These are phyloP conservation scores for Penicillium riverlandense DNA, from an alignment of 495 filamentous ascomycete species.

Conservation along the genomic window DNA sequence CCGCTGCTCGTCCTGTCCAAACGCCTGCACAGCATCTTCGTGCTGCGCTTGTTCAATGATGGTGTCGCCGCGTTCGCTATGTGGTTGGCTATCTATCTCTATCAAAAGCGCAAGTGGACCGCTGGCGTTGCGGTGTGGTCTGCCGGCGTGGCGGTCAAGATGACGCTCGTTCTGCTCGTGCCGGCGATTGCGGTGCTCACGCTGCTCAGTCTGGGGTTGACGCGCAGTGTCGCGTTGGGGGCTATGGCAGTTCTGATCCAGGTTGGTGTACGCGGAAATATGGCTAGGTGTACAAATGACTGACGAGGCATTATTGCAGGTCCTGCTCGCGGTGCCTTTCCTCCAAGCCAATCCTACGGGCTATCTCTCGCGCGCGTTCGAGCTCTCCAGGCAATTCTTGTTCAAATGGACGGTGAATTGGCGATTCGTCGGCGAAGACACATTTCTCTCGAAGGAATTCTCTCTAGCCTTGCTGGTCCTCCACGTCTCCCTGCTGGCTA, in stretches of 20 bases:
- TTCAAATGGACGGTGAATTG: constrained; percentile 99
- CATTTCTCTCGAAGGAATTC: constrained; percentile 71
- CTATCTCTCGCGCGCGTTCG: constrained; percentile 77
- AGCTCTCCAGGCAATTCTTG: constrained; percentile 80
- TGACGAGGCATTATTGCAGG: constrained; percentile 22
- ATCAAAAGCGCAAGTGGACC: constrained; percentile 65
- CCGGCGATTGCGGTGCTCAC: constrained; percentile 71
- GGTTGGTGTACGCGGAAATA: constrained; percentile 26
- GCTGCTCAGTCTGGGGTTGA: constrained; percentile 60
- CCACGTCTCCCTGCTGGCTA: constrained; percentile 57
- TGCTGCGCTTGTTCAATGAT: constrained; percentile 94
- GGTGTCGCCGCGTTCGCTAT: constrained; percentile 75
- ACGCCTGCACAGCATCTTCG: constrained; percentile 84
- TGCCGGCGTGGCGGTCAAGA: constrained; percentile 80
- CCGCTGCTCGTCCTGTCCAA: constrained; percentile 86
- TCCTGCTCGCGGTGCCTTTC: constrained; percentile 70
- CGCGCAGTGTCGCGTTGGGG: constrained; percentile 55
- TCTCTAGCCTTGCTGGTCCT: constrained; percentile 57
- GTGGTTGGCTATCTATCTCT: constrained; percentile 70
- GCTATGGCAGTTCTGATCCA: constrained; percentile 68
- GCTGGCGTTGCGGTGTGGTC: constrained; percentile 67
- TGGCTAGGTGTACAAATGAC: background rate
- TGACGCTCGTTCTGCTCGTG: constrained; percentile 76
- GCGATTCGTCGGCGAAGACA: constrained; percentile 80
- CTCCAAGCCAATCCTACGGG: constrained; percentile 56